A percentile compares a stretch with the other conserved stretches of the same genome.
Evolutionary conservation across 164 flowering plant genomes (phyloP).

Genomic region (Dillenia turbinata): DNA sequence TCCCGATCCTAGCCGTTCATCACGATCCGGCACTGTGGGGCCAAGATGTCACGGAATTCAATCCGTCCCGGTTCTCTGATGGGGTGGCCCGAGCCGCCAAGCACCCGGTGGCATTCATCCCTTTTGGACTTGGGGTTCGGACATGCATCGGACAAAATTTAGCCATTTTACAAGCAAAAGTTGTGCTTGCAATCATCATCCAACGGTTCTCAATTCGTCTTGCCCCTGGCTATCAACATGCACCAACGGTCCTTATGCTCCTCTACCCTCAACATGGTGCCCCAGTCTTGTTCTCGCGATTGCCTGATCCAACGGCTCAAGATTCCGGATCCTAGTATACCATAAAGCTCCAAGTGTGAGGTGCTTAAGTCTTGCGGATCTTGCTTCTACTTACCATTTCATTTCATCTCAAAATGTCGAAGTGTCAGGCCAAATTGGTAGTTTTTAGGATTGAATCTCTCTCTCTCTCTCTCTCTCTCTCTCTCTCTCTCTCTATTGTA

Average conservation of each 20-base stretch:
- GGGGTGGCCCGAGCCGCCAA: constrained; percentile 81
- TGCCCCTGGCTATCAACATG: constrained; percentile 69
- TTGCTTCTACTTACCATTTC: neutral
- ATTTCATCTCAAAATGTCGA: constrained; percentile 1
- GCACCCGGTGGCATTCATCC: constrained; percentile 86
- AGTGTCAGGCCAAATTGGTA: constrained; percentile 1
- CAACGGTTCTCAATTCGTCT: constrained; percentile 63
- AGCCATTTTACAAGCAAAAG: constrained; percentile 73
- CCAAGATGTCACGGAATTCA: constrained; percentile 72
- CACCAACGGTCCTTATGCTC: constrained; percentile 83
- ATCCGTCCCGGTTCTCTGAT: constrained; percentile 70
- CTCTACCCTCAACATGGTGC: constrained; percentile 91
- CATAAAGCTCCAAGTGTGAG: neutral
- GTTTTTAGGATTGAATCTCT: no score
- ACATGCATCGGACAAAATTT: constrained; percentile 88
- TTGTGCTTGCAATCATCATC: constrained; percentile 57
- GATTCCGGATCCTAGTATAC: constrained; percentile 19
- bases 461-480: neutral
- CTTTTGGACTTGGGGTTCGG: constrained; percentile 86
- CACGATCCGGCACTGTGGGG: constrained; percentile 89
- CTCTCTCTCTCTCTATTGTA: constrained; percentile 10
- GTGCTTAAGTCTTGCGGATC: neutral
- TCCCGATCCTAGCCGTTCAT: constrained; percentile 93
- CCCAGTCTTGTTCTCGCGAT: constrained; percentile 49
- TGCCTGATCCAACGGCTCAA: constrained; percentile 13